Percentiles rank a stretch among this genome's conserved stretches.
These are phyloP conservation scores for Kurtzmaniella quercitrusa DNA, from an alignment of 1,139 yeast genomes.

Conservation along the genomic window DNA sequence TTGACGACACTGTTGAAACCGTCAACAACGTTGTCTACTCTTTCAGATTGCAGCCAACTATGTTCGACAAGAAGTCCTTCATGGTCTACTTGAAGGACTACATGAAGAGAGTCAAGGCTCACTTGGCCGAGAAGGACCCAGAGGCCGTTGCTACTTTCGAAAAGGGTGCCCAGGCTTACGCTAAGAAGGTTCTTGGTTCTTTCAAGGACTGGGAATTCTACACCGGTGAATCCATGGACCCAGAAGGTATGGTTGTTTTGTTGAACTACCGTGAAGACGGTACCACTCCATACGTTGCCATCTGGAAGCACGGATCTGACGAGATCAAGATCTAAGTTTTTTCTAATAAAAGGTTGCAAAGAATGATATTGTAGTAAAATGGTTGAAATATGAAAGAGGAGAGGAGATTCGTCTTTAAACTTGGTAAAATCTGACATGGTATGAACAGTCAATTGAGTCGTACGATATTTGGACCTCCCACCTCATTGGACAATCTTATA, in stretches of 20 bases:
- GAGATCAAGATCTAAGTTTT: conserved; percentile 75
- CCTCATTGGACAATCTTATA: no score
- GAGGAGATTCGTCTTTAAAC: no score
- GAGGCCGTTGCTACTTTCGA: conserved; percentile 83
- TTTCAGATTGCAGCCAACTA: conserved; percentile 94
- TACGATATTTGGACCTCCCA: no score
- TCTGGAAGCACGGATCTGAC: conserved; percentile 98
- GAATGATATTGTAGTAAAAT: background rate
- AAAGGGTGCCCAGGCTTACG: conserved; percentile 94
- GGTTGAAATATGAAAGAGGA: background rate
- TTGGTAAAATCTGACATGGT: no score
- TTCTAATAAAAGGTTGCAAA: background rate
- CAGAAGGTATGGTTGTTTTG: conserved; percentile 96
- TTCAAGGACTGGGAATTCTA: conserved; percentile 99
- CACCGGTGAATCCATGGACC: conserved; percentile 99
- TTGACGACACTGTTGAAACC: conserved; percentile 80
- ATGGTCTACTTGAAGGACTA: conserved; percentile 94
- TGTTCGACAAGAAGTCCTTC: conserved; percentile 96
- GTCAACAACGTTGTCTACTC: conserved; percentile 98
- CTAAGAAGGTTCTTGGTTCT: conserved; percentile 89
- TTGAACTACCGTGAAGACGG: conserved; percentile 99
- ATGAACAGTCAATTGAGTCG: no score
- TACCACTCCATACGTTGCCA: conserved; percentile 91
- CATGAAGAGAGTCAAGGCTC: conserved; percentile 93
- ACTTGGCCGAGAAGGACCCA: conserved; percentile 84